Evolutionary conservation across 2,329 filamentous ascomycete species (phyloP).

Genomic region (Amauroascus verrucosus): DNA sequence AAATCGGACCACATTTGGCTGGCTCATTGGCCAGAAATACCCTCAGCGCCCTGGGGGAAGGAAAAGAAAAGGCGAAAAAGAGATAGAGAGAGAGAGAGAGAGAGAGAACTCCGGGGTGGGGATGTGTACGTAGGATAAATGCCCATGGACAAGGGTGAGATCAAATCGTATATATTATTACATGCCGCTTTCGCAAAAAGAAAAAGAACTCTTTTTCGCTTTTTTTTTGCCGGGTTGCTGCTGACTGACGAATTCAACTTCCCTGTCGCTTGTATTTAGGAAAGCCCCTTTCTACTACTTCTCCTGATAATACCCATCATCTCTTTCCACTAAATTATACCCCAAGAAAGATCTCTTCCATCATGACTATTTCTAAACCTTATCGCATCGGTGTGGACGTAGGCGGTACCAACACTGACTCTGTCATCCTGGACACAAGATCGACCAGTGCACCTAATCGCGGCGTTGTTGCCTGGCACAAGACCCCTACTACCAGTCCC

Average conservation of each 20-base stretch:
- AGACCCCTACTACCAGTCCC: constrained; percentile 32
- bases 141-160: neutral
- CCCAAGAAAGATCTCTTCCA: neutral
- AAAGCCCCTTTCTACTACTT: no score
- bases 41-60: neutral
- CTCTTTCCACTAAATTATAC: neutral
- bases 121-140: neutral
- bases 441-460: constrained; percentile 19
- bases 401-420: constrained; percentile 34
- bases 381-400: constrained; percentile 29
- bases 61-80: no score
- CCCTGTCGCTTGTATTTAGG: no score
- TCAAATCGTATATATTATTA: neutral
- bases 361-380: constrained; percentile 4
- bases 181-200: no score
- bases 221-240: no score
- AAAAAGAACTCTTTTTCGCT: no score
- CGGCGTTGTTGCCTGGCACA: constrained; percentile 26
- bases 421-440: constrained; percentile 25
- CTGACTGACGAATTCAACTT: no score
- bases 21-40: neutral
- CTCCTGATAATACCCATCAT: no score
- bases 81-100: no score
- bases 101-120: neutral
- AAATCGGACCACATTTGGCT: neutral